Percentiles rank a stretch among this genome's conserved stretches.
Conservation (phyloP, 2,329 filamentous ascomycete genomes). For the Fusarium sp. region DNA sequence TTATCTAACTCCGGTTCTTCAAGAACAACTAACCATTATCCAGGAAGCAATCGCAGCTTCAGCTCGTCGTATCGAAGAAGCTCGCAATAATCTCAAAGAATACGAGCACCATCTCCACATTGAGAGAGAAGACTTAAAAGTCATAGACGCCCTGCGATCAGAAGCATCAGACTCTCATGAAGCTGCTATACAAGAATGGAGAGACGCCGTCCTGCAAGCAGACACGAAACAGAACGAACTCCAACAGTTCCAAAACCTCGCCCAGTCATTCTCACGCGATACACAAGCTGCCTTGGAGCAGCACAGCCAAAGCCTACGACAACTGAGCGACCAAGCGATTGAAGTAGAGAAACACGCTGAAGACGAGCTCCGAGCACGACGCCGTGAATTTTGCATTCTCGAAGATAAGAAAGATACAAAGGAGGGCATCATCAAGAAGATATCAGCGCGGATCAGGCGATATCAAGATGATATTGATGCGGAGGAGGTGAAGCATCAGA, state of each 20-base stretch:
- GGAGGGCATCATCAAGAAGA: not conserved
- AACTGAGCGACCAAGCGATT: not conserved
- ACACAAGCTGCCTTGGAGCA: not conserved
- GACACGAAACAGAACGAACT: constrained; percentile 1
- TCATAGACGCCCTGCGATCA: not conserved
- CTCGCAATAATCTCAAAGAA: not conserved
- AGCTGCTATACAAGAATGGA: not conserved
- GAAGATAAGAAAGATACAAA: not conserved
- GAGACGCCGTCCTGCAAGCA: not conserved
- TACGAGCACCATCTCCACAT: not conserved
- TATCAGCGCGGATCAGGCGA: not conserved
- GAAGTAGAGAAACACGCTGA: not conserved
- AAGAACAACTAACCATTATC: not conserved
- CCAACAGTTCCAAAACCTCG: not conserved
- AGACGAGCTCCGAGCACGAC: not conserved
- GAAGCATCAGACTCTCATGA: not conserved
- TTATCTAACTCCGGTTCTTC: fast-evolving
- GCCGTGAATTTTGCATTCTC: not conserved
- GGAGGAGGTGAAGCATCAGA: not conserved
- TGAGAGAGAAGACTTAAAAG: not conserved
- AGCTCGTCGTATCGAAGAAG: not conserved
- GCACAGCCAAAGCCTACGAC: not conserved
- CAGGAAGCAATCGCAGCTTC: not conserved
- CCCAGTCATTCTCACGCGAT: not conserved
- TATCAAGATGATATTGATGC: constrained; percentile 1